Conservation (phyloP, 495 filamentous ascomycete genomes). For the Penicillium argentinense region DNA sequence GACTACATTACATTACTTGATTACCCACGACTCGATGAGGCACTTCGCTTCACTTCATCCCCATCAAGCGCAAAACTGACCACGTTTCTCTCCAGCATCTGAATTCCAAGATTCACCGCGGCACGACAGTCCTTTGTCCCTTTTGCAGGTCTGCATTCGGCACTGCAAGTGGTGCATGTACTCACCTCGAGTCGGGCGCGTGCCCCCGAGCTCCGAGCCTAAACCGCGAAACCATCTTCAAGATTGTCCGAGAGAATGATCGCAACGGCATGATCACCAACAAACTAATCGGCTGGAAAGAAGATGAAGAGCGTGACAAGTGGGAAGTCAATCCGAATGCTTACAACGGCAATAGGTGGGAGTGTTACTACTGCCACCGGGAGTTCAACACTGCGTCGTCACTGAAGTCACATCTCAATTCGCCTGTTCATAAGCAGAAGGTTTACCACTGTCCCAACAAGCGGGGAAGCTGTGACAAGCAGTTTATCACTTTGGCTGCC, state of each 20-base stretch:
- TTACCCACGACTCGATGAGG: too few species aligned
- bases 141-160: constrained; percentile 43
- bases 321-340: constrained; percentile 25
- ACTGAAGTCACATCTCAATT: constrained; percentile 39
- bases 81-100: constrained; percentile 43
- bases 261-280: constrained; percentile 39
- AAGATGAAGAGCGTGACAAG: constrained; percentile 12
- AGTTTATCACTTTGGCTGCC: constrained; percentile 48
- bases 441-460: constrained; percentile 58
- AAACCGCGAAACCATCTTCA: constrained; percentile 40
- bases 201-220: constrained; percentile 34
- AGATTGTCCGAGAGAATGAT: constrained; percentile 32
- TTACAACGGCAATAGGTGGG: constrained; percentile 40
- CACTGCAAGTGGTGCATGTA: constrained; percentile 40
- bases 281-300: constrained; percentile 36
- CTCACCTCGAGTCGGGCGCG: constrained; percentile 47
- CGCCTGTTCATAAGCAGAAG: constrained; percentile 40
- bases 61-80: neutral
- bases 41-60: neutral
- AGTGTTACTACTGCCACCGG: constrained; percentile 49
- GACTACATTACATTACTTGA: too few species aligned
- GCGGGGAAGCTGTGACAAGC: constrained; percentile 30
- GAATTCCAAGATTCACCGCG: constrained; percentile 41
- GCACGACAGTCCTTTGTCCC: constrained; percentile 33
- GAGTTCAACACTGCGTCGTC: constrained; percentile 18